These are phyloP conservation scores for Botrytis galanthina DNA, from an alignment of 2,329 filamentous ascomycete genomes.

Conservation along the genomic window DNA sequence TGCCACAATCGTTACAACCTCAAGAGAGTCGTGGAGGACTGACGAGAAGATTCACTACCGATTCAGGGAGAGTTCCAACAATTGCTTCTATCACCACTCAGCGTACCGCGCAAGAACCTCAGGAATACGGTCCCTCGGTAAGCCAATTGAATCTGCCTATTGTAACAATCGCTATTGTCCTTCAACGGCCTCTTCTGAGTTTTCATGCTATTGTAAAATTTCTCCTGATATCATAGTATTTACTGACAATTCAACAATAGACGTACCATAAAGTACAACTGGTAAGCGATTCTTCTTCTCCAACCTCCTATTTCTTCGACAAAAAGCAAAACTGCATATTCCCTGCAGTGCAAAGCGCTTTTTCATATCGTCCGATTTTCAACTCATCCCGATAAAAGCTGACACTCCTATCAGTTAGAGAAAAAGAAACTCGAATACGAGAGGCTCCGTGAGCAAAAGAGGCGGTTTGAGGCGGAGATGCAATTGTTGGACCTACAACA, in stretches of 20 bases:
- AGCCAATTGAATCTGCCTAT: conserved; percentile 26
- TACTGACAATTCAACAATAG: conserved; percentile 41
- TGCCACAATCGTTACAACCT: conserved; percentile 54
- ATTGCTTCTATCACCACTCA: conserved; percentile 48
- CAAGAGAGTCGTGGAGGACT: conserved; percentile 74
- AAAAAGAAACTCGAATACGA: conserved; percentile 94
- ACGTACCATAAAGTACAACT: conserved; percentile 72
- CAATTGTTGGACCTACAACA: conserved; percentile 84
- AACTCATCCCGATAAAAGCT: conserved; percentile 33
- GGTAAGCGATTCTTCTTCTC: conserved; percentile 51
- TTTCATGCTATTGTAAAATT: neutral
- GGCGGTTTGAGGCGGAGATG: conserved; percentile 89
- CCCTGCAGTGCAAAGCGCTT: conserved; percentile 9
- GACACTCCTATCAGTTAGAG: conserved; percentile 65
- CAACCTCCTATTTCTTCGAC: conserved; percentile 2
- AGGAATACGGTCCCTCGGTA: conserved; percentile 40
- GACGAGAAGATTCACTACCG: conserved; percentile 91
- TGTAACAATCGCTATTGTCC: conserved; percentile 27
- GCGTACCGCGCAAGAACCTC: conserved; percentile 32
- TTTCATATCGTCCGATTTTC: neutral
- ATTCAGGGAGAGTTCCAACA: conserved; percentile 78
- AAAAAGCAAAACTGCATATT: conserved; percentile 17
- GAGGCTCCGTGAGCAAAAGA: conserved; percentile 81
- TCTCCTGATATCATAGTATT: conserved; percentile 18
- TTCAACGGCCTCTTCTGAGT: neutral